phyloP scores from a whole-genome alignment of 225 moss, liverwort and hornwort genomes.

The Polytrichum formosum region DNA sequence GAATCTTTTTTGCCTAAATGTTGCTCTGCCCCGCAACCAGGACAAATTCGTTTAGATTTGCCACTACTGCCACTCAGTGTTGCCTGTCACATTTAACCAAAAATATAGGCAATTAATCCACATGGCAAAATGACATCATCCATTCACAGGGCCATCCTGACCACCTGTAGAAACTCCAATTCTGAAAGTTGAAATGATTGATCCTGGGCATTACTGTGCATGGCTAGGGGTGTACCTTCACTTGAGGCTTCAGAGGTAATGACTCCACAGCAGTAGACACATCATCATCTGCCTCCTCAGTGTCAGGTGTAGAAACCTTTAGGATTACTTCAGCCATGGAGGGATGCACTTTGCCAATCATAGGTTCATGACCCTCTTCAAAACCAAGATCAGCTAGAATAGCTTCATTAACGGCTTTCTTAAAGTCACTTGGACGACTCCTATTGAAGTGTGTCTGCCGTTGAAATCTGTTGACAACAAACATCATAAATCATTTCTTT shows the following conservation, averaged over 20 bases:
- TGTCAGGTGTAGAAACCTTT: conserved; percentile 57
- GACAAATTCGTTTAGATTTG: conserved; percentile 70
- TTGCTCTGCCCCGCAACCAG: conserved; percentile 85
- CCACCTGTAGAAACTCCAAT: too few relatives aligned
- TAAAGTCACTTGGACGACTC: conserved; percentile 88
- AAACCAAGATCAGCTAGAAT: conserved; percentile 86
- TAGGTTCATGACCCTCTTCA: conserved; percentile 73
- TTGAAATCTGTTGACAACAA: conserved; percentile 64
- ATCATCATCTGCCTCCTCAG: conserved; percentile 72
- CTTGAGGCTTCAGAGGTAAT: conserved; percentile 24
- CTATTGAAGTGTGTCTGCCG: conserved; percentile 89
- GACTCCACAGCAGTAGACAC: conserved; percentile 40
- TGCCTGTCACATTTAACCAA: conserved; percentile 32
- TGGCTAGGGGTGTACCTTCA: conserved; percentile 28
- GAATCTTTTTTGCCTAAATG: conserved; percentile 69
- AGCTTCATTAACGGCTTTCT: conserved; percentile 86
- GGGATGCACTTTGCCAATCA: conserved; percentile 74
- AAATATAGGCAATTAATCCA: neutral
- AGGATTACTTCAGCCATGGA: conserved; percentile 61
- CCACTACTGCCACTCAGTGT: conserved; percentile 19
- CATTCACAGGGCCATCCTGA: too few relatives aligned
- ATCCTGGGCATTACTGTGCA: neutral
- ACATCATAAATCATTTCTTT: neutral
- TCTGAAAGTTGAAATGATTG: too few relatives aligned
- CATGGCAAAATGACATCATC: too few relatives aligned